Evolutionary conservation across 2,329 filamentous ascomycete species (phyloP).

Genomic region (Penicillium glabrum): DNA sequence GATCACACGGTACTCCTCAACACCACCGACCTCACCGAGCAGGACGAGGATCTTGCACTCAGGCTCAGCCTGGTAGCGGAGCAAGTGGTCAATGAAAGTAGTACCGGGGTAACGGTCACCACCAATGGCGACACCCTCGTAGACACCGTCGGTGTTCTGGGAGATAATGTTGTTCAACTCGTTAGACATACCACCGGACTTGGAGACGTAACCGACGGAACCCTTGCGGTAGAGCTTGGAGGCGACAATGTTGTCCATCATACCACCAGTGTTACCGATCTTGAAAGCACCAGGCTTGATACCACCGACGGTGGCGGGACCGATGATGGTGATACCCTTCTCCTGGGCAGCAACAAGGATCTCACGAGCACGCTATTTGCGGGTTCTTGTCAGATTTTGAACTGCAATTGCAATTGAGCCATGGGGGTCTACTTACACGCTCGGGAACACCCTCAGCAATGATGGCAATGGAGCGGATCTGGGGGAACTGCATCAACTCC

Average conservation of each 20-base stretch:
- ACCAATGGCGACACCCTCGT: conserved; percentile 98
- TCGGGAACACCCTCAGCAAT: conserved; percentile 99
- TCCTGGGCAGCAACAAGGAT: conserved; percentile 95
- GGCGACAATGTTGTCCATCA: conserved; percentile 99
- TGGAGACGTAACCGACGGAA: conserved; percentile 98
- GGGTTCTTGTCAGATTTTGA: not conserved
- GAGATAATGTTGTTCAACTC: conserved; percentile 99
- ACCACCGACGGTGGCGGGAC: conserved; percentile 95
- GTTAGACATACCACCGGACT: conserved; percentile 99
- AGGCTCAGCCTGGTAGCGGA: conserved; percentile 93
- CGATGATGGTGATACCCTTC: conserved; percentile 99
- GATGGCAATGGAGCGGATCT: conserved; percentile 98
- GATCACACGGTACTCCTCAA: conserved; percentile 99
- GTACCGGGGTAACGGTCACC: conserved; percentile 98
- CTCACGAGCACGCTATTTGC: conserved; percentile 81
- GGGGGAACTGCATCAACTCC: conserved; percentile 95
- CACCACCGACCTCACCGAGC: conserved; percentile 97
- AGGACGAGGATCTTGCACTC: conserved; percentile 96
- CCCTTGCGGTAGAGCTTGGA: conserved; percentile 99
- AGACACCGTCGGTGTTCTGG: conserved; percentile 94
- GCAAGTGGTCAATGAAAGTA: conserved; percentile 97
- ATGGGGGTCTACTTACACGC: conserved; percentile 61
- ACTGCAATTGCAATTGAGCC: not conserved
- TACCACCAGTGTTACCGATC: conserved; percentile 99
- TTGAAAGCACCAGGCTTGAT: conserved; percentile 99